These are phyloP conservation scores for Trichoderma orchidacearum DNA, from an alignment of 495 filamentous ascomycete species.

Conservation along the genomic window DNA sequence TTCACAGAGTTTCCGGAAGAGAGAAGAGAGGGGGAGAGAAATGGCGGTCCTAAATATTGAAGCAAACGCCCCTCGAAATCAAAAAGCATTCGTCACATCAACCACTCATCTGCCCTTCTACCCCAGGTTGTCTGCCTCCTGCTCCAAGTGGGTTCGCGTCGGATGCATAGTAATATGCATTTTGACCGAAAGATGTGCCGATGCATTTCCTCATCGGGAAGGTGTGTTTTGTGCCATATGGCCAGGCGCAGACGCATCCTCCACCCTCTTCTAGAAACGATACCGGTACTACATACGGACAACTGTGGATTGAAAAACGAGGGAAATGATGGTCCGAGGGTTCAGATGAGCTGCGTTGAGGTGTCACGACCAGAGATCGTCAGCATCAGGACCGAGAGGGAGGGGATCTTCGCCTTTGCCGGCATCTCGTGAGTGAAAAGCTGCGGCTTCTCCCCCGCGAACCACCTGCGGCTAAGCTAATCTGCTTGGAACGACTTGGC, in stretches of 20 bases:
- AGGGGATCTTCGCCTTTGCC: too few relatives aligned
- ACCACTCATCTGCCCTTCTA: background rate
- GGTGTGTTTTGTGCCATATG: background rate
- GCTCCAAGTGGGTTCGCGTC: background rate
- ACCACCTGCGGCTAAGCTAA: too few relatives aligned
- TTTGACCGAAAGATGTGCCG: conserved; percentile 1
- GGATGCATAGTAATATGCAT: background rate
- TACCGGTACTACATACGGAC: background rate
- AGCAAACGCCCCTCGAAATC: too few relatives aligned
- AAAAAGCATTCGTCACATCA: background rate
- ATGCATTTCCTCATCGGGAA: background rate
- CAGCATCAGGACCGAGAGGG: too few relatives aligned
- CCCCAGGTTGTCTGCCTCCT: background rate
- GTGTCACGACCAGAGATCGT: background rate
- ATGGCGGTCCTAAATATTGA: background rate
- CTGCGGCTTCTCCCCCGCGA: too few relatives aligned
- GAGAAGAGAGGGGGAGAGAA: background rate
- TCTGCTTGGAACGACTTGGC: too few relatives aligned
- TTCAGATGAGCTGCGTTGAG: background rate
- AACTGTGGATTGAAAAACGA: background rate
- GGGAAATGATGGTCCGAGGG: background rate
- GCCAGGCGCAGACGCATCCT: background rate
- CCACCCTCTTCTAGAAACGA: background rate
- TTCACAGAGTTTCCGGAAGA: background rate
- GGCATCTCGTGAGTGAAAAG: too few relatives aligned